These are phyloP conservation scores for Teratosphaeria viscida DNA, from an alignment of 2,329 filamentous ascomycete species.

Conservation along the genomic window DNA sequence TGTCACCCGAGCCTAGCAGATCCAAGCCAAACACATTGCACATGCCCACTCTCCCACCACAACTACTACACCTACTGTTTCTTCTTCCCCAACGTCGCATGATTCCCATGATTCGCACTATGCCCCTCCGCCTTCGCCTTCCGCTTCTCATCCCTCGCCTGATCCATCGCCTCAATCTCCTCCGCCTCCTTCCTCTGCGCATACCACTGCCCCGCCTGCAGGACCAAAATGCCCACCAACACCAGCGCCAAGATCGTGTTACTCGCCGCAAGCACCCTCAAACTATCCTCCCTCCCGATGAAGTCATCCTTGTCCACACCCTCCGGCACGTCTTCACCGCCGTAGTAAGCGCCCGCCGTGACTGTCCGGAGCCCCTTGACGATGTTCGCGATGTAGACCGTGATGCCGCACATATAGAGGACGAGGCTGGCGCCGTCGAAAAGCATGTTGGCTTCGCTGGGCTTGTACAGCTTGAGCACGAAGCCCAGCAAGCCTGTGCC, in stretches of 20 bases:
- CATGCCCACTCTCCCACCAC: not conserved
- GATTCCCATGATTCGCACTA: not conserved
- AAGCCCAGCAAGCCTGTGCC: conserved; percentile 79
- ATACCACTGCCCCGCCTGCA: conserved; percentile 98
- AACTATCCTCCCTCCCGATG: conserved; percentile 74
- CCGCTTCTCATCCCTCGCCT: conserved; percentile 41
- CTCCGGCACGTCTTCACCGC: conserved; percentile 6
- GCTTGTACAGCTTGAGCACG: conserved; percentile 88
- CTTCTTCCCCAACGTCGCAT: conserved; percentile 1
- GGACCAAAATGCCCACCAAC: conserved; percentile 76
- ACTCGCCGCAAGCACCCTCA: conserved; percentile 84
- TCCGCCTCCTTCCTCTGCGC: conserved; percentile 86
- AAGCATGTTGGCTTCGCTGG: conserved; percentile 86
- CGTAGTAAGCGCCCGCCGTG: conserved; percentile 57
- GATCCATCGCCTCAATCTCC: conserved; percentile 58
- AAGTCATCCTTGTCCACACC: conserved; percentile 43
- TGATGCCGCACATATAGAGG: conserved; percentile 73
- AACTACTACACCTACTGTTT: not conserved
- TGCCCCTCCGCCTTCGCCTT: conserved; percentile 22
- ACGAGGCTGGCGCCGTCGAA: conserved; percentile 71
- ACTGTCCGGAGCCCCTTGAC: conserved; percentile 87
- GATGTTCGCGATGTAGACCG: conserved; percentile 92
- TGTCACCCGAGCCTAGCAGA: not conserved
- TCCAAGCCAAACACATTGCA: not conserved
- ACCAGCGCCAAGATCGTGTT: conserved; percentile 94